phyloP scores from a whole-genome alignment of 345 rosid species.

The Arabidopsis suecica region DNA sequence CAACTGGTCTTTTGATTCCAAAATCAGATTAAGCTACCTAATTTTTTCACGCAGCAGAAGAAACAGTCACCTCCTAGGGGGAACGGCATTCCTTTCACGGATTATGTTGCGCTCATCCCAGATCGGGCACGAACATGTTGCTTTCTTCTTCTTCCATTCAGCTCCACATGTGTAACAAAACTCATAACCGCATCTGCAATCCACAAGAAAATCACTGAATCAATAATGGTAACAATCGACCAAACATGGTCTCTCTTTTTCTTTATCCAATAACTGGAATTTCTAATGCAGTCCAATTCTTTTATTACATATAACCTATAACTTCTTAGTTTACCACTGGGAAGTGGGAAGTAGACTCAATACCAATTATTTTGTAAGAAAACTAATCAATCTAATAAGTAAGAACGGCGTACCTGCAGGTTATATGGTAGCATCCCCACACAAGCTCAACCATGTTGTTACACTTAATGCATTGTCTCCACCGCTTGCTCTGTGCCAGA shows the following conservation, averaged over 20 bases:
- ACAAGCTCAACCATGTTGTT: constrained; percentile 59
- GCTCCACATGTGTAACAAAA: constrained; percentile 75
- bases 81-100: constrained; percentile 29
- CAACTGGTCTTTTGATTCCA: constrained; percentile 23
- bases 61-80: constrained; percentile 33
- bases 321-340: not conserved
- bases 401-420: constrained; percentile 49
- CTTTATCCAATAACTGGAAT: not conserved
- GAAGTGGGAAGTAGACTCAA: not conserved
- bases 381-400: not conserved
- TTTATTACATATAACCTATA: not conserved
- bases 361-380: not conserved
- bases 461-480: constrained; percentile 60
- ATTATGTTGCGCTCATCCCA: constrained; percentile 61
- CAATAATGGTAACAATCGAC: constrained; percentile 8
- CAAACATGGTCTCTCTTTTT: constrained; percentile 12
- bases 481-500: constrained; percentile 52
- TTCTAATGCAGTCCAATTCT: not conserved
- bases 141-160: constrained; percentile 55
- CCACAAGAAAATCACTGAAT: not conserved
- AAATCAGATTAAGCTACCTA: not conserved
- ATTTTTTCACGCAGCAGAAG: not conserved
- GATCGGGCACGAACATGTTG: constrained; percentile 59
- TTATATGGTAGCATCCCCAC: constrained; percentile 64
- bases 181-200: constrained; percentile 58